phyloP scores from a whole-genome alignment of 2,329 filamentous ascomycete species.

The Xylaria sp. region DNA sequence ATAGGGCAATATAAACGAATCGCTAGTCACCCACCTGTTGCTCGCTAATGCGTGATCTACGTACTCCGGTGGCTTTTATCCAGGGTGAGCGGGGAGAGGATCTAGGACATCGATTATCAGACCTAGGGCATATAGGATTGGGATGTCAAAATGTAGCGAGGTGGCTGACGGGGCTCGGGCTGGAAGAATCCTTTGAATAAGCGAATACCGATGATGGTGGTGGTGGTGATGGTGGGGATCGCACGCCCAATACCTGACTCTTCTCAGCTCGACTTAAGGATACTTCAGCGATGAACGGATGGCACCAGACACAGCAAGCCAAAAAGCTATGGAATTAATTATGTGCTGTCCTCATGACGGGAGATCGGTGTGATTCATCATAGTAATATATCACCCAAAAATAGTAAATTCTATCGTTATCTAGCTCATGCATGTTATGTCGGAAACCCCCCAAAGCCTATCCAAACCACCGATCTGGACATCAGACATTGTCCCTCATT shows the following conservation, averaged over 20 bases:
- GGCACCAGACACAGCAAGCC: neutral
- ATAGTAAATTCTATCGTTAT: neutral
- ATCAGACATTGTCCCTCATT: neutral
- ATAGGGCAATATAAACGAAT: neutral
- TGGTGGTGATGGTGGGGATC: no score
- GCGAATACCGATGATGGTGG: neutral
- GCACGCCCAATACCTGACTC: no score
- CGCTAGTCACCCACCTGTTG: neutral
- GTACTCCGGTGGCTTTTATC: neutral
- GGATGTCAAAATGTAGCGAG: neutral
- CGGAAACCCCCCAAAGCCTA: neutral
- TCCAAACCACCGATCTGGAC: neutral
- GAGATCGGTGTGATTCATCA: neutral
- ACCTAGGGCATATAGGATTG: neutral
- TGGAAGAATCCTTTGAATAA: neutral
- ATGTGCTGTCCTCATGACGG: neutral
- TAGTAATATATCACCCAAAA: neutral
- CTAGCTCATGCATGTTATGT: neutral
- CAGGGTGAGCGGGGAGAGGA: neutral
- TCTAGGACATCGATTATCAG: neutral
- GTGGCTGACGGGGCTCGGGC: no score
- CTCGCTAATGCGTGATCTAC: neutral
- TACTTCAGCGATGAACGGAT: neutral
- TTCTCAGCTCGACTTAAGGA: neutral
- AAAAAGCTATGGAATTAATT: neutral